Conservation (phyloP, 139 green algal species). For the Monoraphidium neglectum region DNA sequence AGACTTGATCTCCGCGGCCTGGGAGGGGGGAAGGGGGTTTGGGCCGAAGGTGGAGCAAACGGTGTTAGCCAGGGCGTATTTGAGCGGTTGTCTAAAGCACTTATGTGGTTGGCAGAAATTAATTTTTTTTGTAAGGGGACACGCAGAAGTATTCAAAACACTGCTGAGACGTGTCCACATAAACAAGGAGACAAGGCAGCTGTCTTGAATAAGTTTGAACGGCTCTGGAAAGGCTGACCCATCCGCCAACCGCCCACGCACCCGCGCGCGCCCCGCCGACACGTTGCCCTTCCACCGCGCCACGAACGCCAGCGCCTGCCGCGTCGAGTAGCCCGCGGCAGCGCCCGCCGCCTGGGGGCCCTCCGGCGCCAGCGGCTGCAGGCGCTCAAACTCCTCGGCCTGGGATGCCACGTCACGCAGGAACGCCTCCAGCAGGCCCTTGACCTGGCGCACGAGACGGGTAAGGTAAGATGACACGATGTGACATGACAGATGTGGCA, state of each 20-base stretch:
- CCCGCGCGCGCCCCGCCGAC: conserved; percentile 30
- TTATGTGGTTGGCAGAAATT: too few relatives aligned
- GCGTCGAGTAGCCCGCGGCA: conserved; percentile 31
- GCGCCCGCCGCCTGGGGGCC: conserved; percentile 46
- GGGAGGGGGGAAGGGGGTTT: background rate
- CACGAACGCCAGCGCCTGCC: conserved; percentile 10
- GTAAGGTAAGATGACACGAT: too few relatives aligned
- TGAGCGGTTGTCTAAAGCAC: too few relatives aligned
- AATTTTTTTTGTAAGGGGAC: too few relatives aligned
- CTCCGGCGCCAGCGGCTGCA: too few relatives aligned
- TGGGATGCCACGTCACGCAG: conserved; percentile 64
- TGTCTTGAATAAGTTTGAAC: background rate
- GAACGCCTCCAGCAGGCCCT: conserved; percentile 80
- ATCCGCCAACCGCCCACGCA: conserved; percentile 9
- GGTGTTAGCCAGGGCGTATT: background rate
- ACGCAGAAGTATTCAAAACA: too few relatives aligned
- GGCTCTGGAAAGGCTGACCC: background rate
- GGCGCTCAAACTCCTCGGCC: conserved; percentile 63
- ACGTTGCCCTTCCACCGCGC: conserved; percentile 35
- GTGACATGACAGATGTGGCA: too few relatives aligned
- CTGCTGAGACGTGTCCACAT: background rate
- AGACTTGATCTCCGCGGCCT: conserved; percentile 67
- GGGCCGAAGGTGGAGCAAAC: background rate
- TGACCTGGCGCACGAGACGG: conserved; percentile 49
- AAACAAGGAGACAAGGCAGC: background rate